Evolutionary conservation across 2,329 filamentous ascomycete genomes (phyloP), one percentile per base, ranked within the genome.

Genomic region (Bipolaris oryzae): DNA sequence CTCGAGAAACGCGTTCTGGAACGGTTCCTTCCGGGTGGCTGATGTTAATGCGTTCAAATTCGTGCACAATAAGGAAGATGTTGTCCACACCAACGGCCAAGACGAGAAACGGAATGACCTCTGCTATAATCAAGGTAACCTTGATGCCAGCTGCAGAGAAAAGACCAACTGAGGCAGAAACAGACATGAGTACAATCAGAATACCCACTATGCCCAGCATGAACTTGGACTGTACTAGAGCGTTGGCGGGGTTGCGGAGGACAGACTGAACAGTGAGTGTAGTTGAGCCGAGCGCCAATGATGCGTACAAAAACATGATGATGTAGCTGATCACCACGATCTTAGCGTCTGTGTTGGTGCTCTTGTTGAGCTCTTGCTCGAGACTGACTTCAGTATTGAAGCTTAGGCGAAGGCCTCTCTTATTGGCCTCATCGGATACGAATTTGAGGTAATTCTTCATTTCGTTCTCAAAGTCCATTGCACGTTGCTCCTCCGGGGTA

Each of bases 281-380:
- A 0, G 91, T 95, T 1, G 93, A 96, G 0, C 95, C 95, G 0
- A 99, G 82, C 0, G 95, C 93, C 50, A 99, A 79, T 5, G 94
- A 98, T 3, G 93, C 95, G 72, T 99, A 99, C 60, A 99, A 79
- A 77, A 99, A 99, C 95, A 99, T 99, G 80, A 97, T 91, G 62
- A 98, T 84, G 78, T 99, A 99, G 82, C 94, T 98, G 77, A 99
- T 89, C 51, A 94, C 87, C 21, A 99, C 87, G 69, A 99, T 99
- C 76, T 94, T 97, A 42, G 94, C 96, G 76, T 99, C 95, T 0
- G 95, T 98, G 76, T 99, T 99, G 47, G 92, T 97, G 35, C 92
- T 96, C 78, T 98, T 96, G 81, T 97, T 99, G 55, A 99, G 83
- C 73, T 99, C 95, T 73, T 97, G 85, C 74, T 98, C 94, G 59